Conservation (phyloP, 805 yeast species). For the Metschnikowia kofuensis region DNA sequence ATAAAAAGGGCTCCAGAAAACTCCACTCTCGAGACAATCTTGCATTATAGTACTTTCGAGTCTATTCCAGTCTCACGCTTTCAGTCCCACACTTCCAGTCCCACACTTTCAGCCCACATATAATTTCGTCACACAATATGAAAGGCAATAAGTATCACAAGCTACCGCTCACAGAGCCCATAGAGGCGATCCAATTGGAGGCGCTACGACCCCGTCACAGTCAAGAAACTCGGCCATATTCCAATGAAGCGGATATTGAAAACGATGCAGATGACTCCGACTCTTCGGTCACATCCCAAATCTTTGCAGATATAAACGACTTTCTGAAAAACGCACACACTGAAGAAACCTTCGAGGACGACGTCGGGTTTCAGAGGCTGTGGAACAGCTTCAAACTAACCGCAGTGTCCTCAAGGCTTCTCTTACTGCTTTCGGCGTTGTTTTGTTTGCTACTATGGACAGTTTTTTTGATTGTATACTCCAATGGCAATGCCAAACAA, state of each 20-base stretch:
- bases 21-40: too few species aligned
- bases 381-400: slow-evolving; percentile 5
- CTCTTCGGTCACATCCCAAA: slow-evolving; percentile 20
- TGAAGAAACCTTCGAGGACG: slow-evolving; percentile 11
- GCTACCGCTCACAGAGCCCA: not conserved
- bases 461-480: slow-evolving; percentile 25
- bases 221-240: not conserved
- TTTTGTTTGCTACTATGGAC: slow-evolving; percentile 25
- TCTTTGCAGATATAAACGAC: slow-evolving; percentile 30
- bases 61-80: too few species aligned
- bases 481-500: slow-evolving; percentile 20
- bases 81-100: too few species aligned
- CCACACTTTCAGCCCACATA: not conserved
- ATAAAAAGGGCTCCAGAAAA: too few species aligned
- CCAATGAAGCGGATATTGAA: not conserved
- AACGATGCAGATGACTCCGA: slow-evolving; percentile 2
- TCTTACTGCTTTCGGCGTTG: slow-evolving; percentile 1
- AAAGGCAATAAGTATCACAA: not conserved
- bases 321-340: slow-evolving; percentile 16
- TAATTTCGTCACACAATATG: not conserved
- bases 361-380: slow-evolving; percentile 11
- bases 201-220: not conserved
- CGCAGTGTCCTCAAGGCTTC: slow-evolving; percentile 2
- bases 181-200: slow-evolving; percentile 3
- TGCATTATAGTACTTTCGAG: too few species aligned